These are phyloP conservation scores for Globisporangium uncinulatum DNA, from an alignment of 352 stramenopile genomes.

Conservation along the genomic window DNA sequence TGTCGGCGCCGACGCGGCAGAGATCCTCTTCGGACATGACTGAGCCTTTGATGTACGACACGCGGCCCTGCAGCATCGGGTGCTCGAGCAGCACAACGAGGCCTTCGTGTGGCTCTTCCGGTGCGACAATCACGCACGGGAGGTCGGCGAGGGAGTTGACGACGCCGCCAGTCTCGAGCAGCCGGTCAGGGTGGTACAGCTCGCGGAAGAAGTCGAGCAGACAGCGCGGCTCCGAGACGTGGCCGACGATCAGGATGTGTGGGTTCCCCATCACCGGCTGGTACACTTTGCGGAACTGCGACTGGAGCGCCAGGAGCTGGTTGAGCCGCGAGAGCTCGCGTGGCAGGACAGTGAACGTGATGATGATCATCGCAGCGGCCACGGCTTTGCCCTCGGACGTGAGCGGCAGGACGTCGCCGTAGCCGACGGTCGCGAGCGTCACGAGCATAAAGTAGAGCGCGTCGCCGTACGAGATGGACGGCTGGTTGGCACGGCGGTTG, in stretches of 20 bases:
- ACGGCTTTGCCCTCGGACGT: constrained; percentile 38
- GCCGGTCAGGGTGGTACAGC: constrained; percentile 55
- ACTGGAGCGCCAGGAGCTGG: constrained; percentile 55
- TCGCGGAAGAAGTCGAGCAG: constrained; percentile 60
- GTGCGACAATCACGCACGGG: constrained; percentile 49
- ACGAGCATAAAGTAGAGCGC: constrained; percentile 60
- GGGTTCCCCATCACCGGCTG: constrained; percentile 41
- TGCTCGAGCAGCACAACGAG: constrained; percentile 53
- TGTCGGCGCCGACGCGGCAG: constrained; percentile 46
- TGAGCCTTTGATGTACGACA: constrained; percentile 62
- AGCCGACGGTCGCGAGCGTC: constrained; percentile 50
- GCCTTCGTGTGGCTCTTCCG: constrained; percentile 41
- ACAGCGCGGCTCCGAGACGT: constrained; percentile 40
- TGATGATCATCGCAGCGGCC: constrained; percentile 41
- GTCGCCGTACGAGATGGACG: constrained; percentile 42
- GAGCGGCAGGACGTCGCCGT: constrained; percentile 41
- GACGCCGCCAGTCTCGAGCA: constrained; percentile 19
- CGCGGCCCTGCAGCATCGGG: constrained; percentile 48
- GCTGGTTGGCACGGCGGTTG: constrained; percentile 15
- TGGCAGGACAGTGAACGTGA: constrained; percentile 55
- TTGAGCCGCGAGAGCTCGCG: constrained; percentile 44
- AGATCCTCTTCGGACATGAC: constrained; percentile 65
- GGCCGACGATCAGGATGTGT: constrained; percentile 48
- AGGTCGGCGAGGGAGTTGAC: constrained; percentile 32
- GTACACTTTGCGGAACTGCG: constrained; percentile 57